These are phyloP conservation scores for Coemansia sp. DNA, from an alignment of 192 early-diverging fungal species.

Conservation along the genomic window DNA sequence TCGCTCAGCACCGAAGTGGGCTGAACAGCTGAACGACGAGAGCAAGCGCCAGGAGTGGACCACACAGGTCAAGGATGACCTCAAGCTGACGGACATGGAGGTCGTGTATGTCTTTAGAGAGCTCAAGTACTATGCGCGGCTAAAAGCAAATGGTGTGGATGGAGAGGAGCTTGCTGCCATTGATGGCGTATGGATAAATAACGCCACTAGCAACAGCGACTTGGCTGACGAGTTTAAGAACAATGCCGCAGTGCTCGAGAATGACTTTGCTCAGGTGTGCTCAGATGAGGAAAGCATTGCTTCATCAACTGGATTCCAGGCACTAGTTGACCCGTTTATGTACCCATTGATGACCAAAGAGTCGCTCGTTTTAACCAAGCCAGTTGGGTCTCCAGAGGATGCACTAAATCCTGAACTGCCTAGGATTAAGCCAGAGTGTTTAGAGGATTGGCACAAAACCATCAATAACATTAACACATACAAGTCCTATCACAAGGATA, in stretches of 20 bases:
- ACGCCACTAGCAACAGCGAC: not conserved
- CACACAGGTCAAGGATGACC: not conserved
- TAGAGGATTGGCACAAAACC: not conserved
- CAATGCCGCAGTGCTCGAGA: not conserved
- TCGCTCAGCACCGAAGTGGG: not conserved
- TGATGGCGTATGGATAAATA: conserved; percentile 1
- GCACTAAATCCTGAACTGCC: not conserved
- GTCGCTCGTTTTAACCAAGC: not conserved
- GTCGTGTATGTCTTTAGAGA: conserved; percentile 6
- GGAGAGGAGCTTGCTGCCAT: not conserved
- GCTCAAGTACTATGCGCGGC: conserved; percentile 6
- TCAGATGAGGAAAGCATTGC: not conserved
- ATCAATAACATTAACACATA: not conserved
- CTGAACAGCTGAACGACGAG: not conserved
- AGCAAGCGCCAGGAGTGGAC: not conserved
- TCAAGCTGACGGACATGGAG: not conserved
- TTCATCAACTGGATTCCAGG: not conserved
- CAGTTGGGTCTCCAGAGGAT: not conserved
- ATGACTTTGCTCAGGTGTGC: not conserved
- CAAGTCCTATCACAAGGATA: too few relatives aligned
- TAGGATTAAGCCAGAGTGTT: not conserved
- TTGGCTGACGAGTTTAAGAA: not conserved
- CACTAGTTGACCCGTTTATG: conserved; percentile 4
- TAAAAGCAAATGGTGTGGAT: not conserved
- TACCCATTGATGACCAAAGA: not conserved